These are phyloP conservation scores for Crithidia brevicula DNA, from an alignment of 208 protist species.

Conservation along the genomic window DNA sequence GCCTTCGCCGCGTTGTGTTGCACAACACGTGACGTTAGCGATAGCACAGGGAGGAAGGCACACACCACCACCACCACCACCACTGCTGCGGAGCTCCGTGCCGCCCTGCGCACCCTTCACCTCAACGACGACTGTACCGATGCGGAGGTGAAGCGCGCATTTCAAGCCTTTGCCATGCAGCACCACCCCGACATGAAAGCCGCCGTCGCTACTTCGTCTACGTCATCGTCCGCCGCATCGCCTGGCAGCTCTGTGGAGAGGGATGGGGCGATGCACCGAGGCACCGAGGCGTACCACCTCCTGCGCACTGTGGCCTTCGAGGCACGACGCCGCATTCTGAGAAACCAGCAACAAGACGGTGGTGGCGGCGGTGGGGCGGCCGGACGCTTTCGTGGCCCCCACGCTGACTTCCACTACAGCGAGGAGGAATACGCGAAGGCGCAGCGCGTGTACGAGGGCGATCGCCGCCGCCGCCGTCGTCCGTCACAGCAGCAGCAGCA, in stretches of 20 bases:
- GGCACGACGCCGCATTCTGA: conserved; percentile 51
- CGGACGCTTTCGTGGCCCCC: not conserved
- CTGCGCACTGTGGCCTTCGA: conserved; percentile 36
- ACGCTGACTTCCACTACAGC: conserved; percentile 32
- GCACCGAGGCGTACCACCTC: conserved; percentile 71
- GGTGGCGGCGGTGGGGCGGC: not conserved
- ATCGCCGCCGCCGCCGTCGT: conserved; percentile 10
- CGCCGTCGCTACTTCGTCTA: not conserved
- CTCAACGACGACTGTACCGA: conserved; percentile 55
- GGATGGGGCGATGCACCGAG: conserved; percentile 19
- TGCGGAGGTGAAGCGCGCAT: conserved; percentile 60
- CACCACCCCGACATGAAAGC: conserved; percentile 62
- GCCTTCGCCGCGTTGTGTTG: too few relatives aligned
- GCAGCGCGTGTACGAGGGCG: conserved; percentile 45
- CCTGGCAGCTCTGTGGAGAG: not conserved
- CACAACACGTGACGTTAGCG: not conserved
- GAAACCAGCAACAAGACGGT: too few relatives aligned
- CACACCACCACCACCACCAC: conserved; percentile 11
- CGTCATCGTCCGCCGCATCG: too few relatives aligned
- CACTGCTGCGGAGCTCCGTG: conserved; percentile 41
- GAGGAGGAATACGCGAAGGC: conserved; percentile 50
- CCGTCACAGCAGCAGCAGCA: not conserved
- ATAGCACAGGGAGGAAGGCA: not conserved
- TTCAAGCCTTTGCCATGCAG: conserved; percentile 52
- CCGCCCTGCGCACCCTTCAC: conserved; percentile 43